Evolutionary conservation across 768 basidiomycete genomes (phyloP).

Genomic region (Russula earlei): DNA sequence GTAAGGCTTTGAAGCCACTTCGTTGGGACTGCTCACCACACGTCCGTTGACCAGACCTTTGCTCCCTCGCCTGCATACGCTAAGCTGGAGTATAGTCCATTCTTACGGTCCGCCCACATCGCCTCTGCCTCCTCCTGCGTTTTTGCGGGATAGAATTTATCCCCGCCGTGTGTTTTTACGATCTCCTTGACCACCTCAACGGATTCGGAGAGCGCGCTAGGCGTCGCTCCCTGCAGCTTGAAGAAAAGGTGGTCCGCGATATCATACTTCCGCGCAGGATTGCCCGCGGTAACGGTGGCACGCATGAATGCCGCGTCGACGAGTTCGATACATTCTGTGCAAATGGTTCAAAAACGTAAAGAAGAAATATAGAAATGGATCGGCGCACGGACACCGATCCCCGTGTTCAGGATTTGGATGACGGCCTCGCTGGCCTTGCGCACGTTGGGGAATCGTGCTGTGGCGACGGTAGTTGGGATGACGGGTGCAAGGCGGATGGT

Average conservation of each 20-base stretch:
- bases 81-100: constrained; percentile 47
- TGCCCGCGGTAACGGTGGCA: constrained; percentile 48
- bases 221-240: constrained; percentile 72
- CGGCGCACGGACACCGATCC: constrained; percentile 63
- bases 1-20: too few relatives aligned
- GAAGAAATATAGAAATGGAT: constrained; percentile 2
- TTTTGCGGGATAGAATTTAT: constrained; percentile 55
- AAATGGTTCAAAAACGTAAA: not conserved
- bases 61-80: constrained; percentile 44
- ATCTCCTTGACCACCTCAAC: constrained; percentile 49
- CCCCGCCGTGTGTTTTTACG: constrained; percentile 55
- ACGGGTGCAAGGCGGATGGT: constrained; percentile 77
- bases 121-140: constrained; percentile 54
- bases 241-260: constrained; percentile 64
- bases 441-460: constrained; percentile 74
- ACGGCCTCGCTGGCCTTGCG: constrained; percentile 67
- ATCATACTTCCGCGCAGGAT: constrained; percentile 24
- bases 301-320: constrained; percentile 64
- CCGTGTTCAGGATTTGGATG: constrained; percentile 58
- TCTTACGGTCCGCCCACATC: constrained; percentile 70
- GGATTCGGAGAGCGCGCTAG: constrained; percentile 49
- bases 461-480: constrained; percentile 73
- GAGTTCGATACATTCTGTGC: constrained; percentile 73
- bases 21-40: constrained; percentile 42
- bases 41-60: constrained; percentile 64